Conservation (phyloP, 495 filamentous ascomycete genomes). For the Neurospora tetraspora region DNA sequence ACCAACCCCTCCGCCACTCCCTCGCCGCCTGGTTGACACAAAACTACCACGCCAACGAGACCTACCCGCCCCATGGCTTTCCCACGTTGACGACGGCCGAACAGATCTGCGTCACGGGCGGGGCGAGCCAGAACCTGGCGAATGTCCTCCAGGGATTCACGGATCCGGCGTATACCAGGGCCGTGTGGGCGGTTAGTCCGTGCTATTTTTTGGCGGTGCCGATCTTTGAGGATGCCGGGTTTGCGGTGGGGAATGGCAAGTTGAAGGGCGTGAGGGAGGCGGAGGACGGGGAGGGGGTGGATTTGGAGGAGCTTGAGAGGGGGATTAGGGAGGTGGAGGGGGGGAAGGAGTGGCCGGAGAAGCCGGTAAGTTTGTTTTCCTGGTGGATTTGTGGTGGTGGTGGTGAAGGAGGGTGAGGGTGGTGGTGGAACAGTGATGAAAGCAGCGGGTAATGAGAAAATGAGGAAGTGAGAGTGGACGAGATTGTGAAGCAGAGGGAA, state of each 20-base stretch:
- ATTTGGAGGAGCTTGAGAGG: slow-evolving; percentile 47
- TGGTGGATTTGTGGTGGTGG: neutral
- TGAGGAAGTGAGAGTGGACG: too few relatives aligned
- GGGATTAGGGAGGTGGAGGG: slow-evolving; percentile 33
- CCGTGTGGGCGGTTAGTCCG: slow-evolving; percentile 71
- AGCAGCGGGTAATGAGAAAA: too few relatives aligned
- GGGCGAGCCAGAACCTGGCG: slow-evolving; percentile 66
- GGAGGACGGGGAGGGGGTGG: slow-evolving; percentile 56
- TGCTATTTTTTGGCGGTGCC: slow-evolving; percentile 70
- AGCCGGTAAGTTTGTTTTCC: slow-evolving; percentile 6
- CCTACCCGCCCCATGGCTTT: neutral
- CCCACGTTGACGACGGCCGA: slow-evolving; percentile 24
- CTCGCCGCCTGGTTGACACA: slow-evolving; percentile 57
- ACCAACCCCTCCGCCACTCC: slow-evolving; percentile 49
- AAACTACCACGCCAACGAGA: neutral
- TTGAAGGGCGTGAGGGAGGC: slow-evolving; percentile 55
- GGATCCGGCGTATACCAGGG: slow-evolving; percentile 63
- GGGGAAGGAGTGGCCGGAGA: slow-evolving; percentile 1
- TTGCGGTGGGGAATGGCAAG: slow-evolving; percentile 33
- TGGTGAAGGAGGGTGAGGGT: neutral
- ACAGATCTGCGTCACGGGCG: slow-evolving; percentile 72
- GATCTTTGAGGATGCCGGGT: slow-evolving; percentile 72
- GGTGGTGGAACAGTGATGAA: too few relatives aligned
- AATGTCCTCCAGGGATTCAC: slow-evolving; percentile 64
- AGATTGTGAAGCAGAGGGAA: neutral